Evolutionary conservation across 176 grass and related monocot genomes (phyloP).

Genomic region (Bromus sterilis): DNA sequence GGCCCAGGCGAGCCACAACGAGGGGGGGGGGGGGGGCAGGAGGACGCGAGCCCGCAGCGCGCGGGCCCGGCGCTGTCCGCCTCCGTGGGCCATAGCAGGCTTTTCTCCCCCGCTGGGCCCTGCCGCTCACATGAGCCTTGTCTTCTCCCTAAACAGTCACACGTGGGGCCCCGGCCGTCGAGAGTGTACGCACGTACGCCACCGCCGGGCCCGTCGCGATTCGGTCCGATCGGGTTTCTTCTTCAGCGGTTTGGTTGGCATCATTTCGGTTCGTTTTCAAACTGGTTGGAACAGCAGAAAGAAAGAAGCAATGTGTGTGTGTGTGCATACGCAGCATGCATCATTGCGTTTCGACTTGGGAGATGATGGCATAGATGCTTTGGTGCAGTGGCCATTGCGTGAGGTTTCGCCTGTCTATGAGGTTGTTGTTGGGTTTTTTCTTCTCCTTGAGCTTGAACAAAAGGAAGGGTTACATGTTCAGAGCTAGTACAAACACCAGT

Average conservation of each 20-base stretch:
- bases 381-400: background rate
- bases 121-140: constrained; percentile 37
- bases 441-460: too few species aligned
- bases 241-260: background rate
- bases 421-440: background rate
- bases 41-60: constrained; percentile 16
- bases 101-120: background rate
- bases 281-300: background rate
- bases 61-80: constrained; percentile 1
- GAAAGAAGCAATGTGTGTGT: too few species aligned
- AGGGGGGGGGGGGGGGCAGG: background rate
- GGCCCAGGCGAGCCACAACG: constrained; percentile 15
- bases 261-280: background rate
- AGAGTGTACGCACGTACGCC: background rate
- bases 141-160: background rate
- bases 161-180: background rate
- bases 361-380: background rate
- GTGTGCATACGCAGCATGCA: background rate
- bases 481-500: too few species aligned
- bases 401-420: background rate
- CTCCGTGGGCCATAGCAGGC: constrained; percentile 14
- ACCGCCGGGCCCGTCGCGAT: background rate
- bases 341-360: background rate
- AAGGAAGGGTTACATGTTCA: too few species aligned
- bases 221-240: background rate